Evolutionary conservation across 805 yeast genomes (phyloP), one percentile per base, ranked within the genome.

Genomic region (Candida morakotiae): DNA sequence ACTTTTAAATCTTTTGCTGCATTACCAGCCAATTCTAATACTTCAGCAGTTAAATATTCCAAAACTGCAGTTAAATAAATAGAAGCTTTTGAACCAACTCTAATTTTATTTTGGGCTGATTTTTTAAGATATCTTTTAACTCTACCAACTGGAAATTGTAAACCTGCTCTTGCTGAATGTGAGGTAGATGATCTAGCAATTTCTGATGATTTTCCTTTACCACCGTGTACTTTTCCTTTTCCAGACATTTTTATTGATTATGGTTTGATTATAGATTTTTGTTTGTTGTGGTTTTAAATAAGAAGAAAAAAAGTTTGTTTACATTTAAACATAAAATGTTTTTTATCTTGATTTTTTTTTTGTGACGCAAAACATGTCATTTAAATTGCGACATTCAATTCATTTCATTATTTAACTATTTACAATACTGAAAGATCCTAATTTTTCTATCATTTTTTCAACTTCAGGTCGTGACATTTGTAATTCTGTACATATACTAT

Each of bases 61-160:
- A 91, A 77, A 30, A 91, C 98, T 15, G 97, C 96, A 39, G 97
- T 89, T 48, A 91, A 74, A 64, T 91, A 91, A 46, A 91, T 91
- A 34, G 99, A 98, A 29, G 96, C 74, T 66, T 67, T 83, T 66
- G 62, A 84, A 41, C 96, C 96, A 34, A 87, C 94, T 62, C 96
- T 64, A 47, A 76, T 67, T 51, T 75, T 76, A 66, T 86, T 87
- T 60, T 87, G 93, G 15, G 96, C 95, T 47, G 83, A 86, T 63
- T 75, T 82, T 73, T 89, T 91, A 64, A 93, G 74, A 62, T 88
- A 91, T 72, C 98, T 81, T 78, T 93, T 91, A 53, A 93, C 88
- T 82, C 99, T 87, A 43, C 99, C 99, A 26, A 94, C 98, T 35
- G 99, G 99, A 71, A 93, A 93, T 62, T 84, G 93, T 60, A 88